A percentile compares a stretch with the other conserved stretches of the same genome.
These are phyloP conservation scores for Epichloe uncinata DNA, from an alignment of 2,329 filamentous ascomycete species.

Conservation along the genomic window DNA sequence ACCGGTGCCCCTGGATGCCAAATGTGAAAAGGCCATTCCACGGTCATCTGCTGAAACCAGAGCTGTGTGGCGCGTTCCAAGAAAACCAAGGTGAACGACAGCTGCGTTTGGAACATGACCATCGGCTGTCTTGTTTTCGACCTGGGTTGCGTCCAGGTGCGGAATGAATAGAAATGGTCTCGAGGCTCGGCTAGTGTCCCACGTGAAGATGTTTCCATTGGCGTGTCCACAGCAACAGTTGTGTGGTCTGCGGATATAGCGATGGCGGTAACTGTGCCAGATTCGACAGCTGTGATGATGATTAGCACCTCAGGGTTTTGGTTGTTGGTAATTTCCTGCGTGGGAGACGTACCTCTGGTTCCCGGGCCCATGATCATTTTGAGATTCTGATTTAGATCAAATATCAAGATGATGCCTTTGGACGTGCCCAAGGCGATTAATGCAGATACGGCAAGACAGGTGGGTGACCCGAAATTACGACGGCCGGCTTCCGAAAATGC, in stretches of 20 bases:
- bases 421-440: conserved; percentile 84
- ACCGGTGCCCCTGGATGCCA: conserved; percentile 83
- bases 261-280: conserved; percentile 72
- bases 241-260: conserved; percentile 90
- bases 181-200: conserved; percentile 76
- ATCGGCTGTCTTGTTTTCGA: conserved; percentile 56
- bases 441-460: conserved; percentile 77
- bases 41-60: conserved; percentile 87
- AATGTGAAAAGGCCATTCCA: conserved; percentile 96
- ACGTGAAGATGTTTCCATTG: conserved; percentile 87
- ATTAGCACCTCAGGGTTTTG: conserved; percentile 17
- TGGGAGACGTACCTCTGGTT: conserved; percentile 54
- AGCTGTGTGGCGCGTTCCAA: conserved; percentile 86
- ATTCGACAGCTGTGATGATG: conserved; percentile 61
- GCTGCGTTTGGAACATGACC: conserved; percentile 69
- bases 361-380: conserved; percentile 90
- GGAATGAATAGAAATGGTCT: conserved; percentile 81
- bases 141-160: conserved; percentile 53
- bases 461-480: conserved; percentile 84
- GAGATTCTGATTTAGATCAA: conserved; percentile 93
- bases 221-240: conserved; percentile 81
- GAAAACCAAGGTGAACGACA: conserved; percentile 84
- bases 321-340: background rate
- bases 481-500: conserved; percentile 86
- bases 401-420: conserved; percentile 87